phyloP scores from a whole-genome alignment of 129 eudicot genomes.

The Ambrosia artemisiifolia region DNA sequence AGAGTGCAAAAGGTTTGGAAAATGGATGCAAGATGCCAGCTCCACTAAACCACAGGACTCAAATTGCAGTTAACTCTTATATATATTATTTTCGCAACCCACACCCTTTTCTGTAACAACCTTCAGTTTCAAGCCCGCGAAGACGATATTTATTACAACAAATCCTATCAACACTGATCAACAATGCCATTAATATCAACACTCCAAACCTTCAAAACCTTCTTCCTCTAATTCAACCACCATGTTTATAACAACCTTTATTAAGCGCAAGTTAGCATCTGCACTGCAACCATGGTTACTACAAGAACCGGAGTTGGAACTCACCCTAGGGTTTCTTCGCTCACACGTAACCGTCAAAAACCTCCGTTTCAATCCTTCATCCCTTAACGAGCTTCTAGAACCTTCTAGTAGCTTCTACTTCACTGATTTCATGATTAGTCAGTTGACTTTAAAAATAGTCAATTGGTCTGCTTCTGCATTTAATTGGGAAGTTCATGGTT shows the following conservation, averaged over 20 bases:
- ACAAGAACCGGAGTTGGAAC: slow-evolving; percentile 56
- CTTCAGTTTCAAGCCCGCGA: slow-evolving; percentile 32
- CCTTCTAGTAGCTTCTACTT: slow-evolving; percentile 44
- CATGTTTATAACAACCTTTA: slow-evolving; percentile 50
- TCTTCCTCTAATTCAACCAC: not conserved
- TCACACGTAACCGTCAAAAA: slow-evolving; percentile 42
- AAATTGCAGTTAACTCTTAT: too few species aligned
- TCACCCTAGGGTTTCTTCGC: slow-evolving; percentile 72
- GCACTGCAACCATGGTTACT: slow-evolving; percentile 77
- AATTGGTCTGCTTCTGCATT: slow-evolving; percentile 70
- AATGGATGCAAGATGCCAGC: too few species aligned
- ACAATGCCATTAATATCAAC: slow-evolving; percentile 15
- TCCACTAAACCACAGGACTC: too few species aligned
- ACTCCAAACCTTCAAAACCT: not conserved
- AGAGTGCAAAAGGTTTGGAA: too few species aligned
- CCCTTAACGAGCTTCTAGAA: slow-evolving; percentile 56
- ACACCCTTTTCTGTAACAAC: slow-evolving; percentile 6
- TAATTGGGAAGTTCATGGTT: slow-evolving; percentile 56
- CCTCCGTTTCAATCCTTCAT: slow-evolving; percentile 48
- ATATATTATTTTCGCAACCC: not conserved
- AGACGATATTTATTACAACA: slow-evolving; percentile 9
- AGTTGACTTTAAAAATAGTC: slow-evolving; percentile 41
- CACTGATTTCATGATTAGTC: slow-evolving; percentile 50
- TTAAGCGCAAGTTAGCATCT: slow-evolving; percentile 56
- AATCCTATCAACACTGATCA: slow-evolving; percentile 19